A percentile compares a stretch with the other conserved stretches of the same genome.
Evolutionary conservation across 2,329 filamentous ascomycete genomes (phyloP).

Genomic region (Diaporthe amygdali): DNA sequence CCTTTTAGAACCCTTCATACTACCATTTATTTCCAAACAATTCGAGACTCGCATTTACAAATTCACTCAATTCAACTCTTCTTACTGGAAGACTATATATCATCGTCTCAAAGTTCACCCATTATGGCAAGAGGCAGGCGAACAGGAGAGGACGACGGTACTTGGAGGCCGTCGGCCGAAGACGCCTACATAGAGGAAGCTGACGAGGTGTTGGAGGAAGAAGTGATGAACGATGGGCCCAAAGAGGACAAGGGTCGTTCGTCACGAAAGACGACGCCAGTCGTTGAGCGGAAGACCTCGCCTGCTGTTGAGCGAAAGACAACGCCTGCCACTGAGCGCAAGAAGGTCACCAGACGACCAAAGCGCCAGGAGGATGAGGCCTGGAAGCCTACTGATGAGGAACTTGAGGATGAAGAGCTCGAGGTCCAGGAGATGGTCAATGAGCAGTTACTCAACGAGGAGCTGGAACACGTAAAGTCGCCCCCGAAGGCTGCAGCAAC

Average conservation of each 20-base stretch:
- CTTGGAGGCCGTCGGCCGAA: constrained; percentile 22
- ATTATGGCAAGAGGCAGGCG: constrained; percentile 20
- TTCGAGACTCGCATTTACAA: neutral
- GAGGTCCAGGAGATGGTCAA: constrained; percentile 25
- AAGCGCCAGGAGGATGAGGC: constrained; percentile 18
- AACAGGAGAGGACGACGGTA: constrained; percentile 9
- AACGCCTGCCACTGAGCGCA: constrained; percentile 1
- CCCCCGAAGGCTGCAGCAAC: neutral
- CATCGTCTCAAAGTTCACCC: too few relatives aligned
- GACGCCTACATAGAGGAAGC: constrained; percentile 12
- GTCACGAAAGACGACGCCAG: neutral
- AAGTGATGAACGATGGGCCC: neutral
- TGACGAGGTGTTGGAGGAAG: constrained; percentile 18
- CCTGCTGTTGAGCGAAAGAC: too few relatives aligned
- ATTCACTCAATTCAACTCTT: neutral
- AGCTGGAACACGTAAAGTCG: neutral
- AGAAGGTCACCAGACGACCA: constrained; percentile 4
- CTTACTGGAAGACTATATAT: neutral
- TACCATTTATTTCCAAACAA: neutral
- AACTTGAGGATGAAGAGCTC: constrained; percentile 23
- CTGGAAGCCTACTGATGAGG: constrained; percentile 25
- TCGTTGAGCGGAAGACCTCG: constrained; percentile 12
- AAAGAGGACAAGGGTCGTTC: neutral
- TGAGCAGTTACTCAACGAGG: constrained; percentile 13
- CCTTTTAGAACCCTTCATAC: neutral